A percentile compares a stretch with the other conserved stretches of the same genome.
phyloP scores from a whole-genome alignment of 352 stramenopile genomes.

The Phytophthora podocarpi region DNA sequence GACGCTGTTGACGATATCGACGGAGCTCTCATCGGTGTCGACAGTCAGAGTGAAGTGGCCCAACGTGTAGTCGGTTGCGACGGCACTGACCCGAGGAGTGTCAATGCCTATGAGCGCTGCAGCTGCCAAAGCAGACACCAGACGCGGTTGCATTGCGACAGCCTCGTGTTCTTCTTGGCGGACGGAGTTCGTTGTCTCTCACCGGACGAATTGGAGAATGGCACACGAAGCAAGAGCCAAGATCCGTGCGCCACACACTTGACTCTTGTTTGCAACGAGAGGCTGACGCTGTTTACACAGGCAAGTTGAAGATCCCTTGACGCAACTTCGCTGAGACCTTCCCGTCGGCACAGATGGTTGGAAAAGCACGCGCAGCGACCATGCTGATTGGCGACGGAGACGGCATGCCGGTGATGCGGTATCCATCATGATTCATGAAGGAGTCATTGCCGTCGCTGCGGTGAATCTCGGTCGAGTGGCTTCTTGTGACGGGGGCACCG shows the following conservation, averaged over 20 bases:
- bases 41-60: slow-evolving; percentile 23
- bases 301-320: slow-evolving; percentile 7
- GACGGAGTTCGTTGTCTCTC: slow-evolving; percentile 2
- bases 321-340: background rate
- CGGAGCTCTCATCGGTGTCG: slow-evolving; percentile 2
- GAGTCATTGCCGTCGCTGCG: too few relatives aligned
- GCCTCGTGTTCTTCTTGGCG: slow-evolving; percentile 4
- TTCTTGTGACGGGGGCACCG: too few relatives aligned
- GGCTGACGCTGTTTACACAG: background rate
- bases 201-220: slow-evolving; percentile 20
- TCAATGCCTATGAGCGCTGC: background rate
- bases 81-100: background rate
- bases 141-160: slow-evolving; percentile 8
- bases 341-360: background rate
- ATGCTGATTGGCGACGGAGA: background rate
- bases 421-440: too few relatives aligned
- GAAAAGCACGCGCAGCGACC: background rate
- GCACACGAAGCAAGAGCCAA: background rate
- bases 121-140: slow-evolving; percentile 4
- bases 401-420: background rate
- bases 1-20: slow-evolving; percentile 26
- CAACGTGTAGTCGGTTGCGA: slow-evolving; percentile 10
- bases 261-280: slow-evolving; percentile 7
- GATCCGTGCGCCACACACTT: background rate
- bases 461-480: too few relatives aligned